These are phyloP conservation scores for Venturia nashicola DNA, from an alignment of 2,329 filamentous ascomycete species.

Conservation along the genomic window DNA sequence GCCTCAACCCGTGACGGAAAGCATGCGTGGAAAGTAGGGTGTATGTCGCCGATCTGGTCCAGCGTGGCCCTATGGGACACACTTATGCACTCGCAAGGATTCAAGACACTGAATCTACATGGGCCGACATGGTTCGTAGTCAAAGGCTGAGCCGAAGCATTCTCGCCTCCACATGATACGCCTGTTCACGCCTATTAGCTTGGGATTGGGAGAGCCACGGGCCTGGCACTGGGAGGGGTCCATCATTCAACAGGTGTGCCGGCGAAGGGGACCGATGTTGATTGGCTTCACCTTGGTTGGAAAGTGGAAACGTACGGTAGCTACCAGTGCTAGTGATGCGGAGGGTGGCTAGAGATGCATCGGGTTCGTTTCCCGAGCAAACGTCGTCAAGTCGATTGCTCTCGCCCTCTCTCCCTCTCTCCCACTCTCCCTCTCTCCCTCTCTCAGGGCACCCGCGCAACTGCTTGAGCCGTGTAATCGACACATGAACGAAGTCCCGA, in stretches of 20 bases:
- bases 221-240: neutral
- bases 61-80: neutral
- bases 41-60: neutral
- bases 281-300: neutral
- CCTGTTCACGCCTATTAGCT: neutral
- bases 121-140: neutral
- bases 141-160: neutral
- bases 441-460: neutral
- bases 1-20: slow-evolving; percentile 3
- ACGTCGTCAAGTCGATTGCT: too few relatives aligned
- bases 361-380: neutral
- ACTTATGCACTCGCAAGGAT: neutral
- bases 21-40: neutral
- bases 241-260: neutral
- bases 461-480: neutral
- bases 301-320: neutral
- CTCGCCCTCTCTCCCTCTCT: too few relatives aligned
- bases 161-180: neutral
- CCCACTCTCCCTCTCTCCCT: too few relatives aligned
- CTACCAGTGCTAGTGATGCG: neutral
- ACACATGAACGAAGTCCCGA: neutral
- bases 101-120: neutral
- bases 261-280: neutral
- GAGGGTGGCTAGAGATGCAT: neutral
- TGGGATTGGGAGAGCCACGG: neutral